A percentile compares a stretch with the other conserved stretches of the same genome.
These are phyloP conservation scores for Umbelopsis ramanniana DNA, from an alignment of 192 early-diverging fungal species.

Conservation along the genomic window DNA sequence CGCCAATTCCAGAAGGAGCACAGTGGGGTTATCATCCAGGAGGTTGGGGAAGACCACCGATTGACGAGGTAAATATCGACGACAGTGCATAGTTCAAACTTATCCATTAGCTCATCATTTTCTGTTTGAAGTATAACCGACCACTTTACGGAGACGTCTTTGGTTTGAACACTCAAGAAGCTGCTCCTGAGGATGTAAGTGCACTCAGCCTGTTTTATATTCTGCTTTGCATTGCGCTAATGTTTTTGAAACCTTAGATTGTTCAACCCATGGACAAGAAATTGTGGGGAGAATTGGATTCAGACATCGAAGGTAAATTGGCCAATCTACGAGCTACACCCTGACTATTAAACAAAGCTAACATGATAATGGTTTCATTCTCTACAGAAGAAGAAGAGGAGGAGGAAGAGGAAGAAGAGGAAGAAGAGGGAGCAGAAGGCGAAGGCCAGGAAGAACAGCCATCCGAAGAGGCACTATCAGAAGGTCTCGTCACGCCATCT, in stretches of 20 bases:
- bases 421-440: constrained; percentile 62
- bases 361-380: neutral
- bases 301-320: constrained; percentile 62
- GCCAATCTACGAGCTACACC: too few species aligned
- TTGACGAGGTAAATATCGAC: constrained; percentile 60
- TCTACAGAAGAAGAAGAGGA: constrained; percentile 47
- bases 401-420: constrained; percentile 73
- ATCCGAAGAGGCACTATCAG: constrained; percentile 46
- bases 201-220: neutral
- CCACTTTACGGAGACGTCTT: constrained; percentile 98
- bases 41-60: constrained; percentile 88
- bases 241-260: constrained; percentile 32
- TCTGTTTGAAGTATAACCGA: constrained; percentile 66
- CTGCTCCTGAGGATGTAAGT: constrained; percentile 59
- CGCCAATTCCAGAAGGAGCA: constrained; percentile 95
- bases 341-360: too few species aligned
- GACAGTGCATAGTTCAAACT: neutral
- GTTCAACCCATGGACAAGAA: constrained; percentile 72
- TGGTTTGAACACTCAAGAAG: constrained; percentile 60
- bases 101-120: neutral
- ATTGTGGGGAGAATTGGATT: constrained; percentile 92
- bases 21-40: constrained; percentile 99
- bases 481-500: constrained; percentile 85
- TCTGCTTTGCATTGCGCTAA: neutral
- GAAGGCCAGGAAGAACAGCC: constrained; percentile 46